Percentiles rank a stretch among this genome's conserved stretches.
phyloP scores from a whole-genome alignment of 129 eudicot genomes.

The Escallonia herrerae region DNA sequence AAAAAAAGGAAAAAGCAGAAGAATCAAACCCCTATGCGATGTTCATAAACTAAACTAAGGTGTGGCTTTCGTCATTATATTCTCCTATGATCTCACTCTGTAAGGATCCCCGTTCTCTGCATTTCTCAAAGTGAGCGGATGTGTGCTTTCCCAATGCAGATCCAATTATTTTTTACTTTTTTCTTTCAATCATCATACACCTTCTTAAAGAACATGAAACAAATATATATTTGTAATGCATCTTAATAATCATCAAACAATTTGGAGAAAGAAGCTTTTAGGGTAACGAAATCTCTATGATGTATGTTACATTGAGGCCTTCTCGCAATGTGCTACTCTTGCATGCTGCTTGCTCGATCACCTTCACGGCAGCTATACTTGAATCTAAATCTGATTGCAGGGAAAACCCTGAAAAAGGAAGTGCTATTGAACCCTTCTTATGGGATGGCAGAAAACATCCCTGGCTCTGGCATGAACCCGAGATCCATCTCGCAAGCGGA shows the following conservation, averaged over 20 bases:
- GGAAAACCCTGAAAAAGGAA: conserved; percentile 5
- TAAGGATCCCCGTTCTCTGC: conserved; percentile 14
- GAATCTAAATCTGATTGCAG: conserved; percentile 33
- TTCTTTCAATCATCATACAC: conserved; percentile 12
- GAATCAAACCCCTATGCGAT: background rate
- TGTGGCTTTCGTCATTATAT: conserved; percentile 18
- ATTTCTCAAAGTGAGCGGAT: conserved; percentile 10
- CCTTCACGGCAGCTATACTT: conserved; percentile 14
- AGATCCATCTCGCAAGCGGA: conserved; percentile 35
- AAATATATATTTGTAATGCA: conserved; percentile 17
- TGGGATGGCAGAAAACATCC: conserved; percentile 27
- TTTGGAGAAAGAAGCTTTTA: conserved; percentile 14
- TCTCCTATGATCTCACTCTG: conserved; percentile 15
- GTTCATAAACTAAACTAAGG: conserved; percentile 7
- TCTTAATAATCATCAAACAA: background rate
- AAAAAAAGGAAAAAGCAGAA: background rate
- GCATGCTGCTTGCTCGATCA: conserved; percentile 16
- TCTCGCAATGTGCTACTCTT: conserved; percentile 28
- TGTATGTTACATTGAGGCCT: conserved; percentile 26
- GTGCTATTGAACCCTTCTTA: background rate
- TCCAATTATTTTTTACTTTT: conserved; percentile 16
- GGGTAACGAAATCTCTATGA: conserved; percentile 15
- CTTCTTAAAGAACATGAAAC: conserved; percentile 23
- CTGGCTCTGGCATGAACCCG: conserved; percentile 19
- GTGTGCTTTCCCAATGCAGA: conserved; percentile 12